Evolutionary conservation across 2,329 filamentous ascomycete species (phyloP).

Genomic region (Lasiodiplodia sp.): DNA sequence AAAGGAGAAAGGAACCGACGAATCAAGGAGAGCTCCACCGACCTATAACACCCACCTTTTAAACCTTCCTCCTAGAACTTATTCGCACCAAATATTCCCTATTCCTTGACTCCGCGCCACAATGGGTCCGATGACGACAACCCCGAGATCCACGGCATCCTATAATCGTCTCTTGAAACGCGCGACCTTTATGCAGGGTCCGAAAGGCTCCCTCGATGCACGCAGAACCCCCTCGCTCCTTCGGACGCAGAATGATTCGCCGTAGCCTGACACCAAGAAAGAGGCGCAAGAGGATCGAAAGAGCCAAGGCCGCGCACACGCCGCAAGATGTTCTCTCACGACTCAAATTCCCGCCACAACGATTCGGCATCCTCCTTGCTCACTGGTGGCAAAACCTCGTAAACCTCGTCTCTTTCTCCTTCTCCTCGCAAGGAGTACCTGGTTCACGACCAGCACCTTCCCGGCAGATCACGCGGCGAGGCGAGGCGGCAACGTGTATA

Average conservation of each 20-base stretch:
- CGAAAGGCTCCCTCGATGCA: neutral
- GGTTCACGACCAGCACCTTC: neutral
- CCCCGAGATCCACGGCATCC: neutral
- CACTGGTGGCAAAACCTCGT: neutral
- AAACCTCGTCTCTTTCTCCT: neutral
- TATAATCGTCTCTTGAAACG: neutral
- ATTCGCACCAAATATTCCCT: neutral
- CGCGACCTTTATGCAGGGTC: neutral
- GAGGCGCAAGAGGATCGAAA: neutral
- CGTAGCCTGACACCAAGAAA: neutral
- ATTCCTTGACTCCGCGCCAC: neutral
- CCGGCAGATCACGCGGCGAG: neutral
- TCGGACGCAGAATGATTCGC: neutral
- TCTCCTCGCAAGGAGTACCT: neutral
- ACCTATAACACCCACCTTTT: neutral
- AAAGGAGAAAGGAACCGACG: neutral
- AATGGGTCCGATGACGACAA: neutral
- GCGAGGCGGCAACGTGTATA: neutral
- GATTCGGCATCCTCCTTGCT: neutral
- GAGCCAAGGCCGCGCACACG: neutral
- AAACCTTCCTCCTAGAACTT: neutral
- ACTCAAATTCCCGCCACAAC: neutral
- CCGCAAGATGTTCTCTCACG: neutral
- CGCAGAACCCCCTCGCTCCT: neutral
- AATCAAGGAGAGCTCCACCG: neutral